Conservation (phyloP, 2,329 filamentous ascomycete genomes). For the Drechslerella stenobrocha region DNA sequence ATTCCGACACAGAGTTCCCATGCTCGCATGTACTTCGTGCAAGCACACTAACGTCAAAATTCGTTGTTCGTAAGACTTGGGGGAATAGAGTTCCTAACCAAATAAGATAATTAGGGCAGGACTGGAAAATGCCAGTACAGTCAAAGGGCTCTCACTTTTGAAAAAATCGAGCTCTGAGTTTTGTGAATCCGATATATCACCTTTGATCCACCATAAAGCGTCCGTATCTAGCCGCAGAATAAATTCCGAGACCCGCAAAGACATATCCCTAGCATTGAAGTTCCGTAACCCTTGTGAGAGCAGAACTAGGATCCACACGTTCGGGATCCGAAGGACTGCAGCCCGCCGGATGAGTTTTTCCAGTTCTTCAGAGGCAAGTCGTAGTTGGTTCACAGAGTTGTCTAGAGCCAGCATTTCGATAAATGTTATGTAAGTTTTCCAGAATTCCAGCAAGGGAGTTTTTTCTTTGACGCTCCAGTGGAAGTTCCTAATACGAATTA, state of each 20-base stretch:
- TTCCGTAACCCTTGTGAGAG: slow-evolving; percentile 49
- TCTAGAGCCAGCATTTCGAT: slow-evolving; percentile 52
- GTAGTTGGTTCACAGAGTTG: slow-evolving; percentile 52
- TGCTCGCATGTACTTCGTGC: slow-evolving; percentile 25
- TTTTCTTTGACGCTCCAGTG: slow-evolving; percentile 23
- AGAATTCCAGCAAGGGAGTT: slow-evolving; percentile 25
- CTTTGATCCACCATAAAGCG: slow-evolving; percentile 35
- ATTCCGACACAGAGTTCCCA: slow-evolving; percentile 28
- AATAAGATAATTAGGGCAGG: neutral
- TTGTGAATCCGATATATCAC: neutral
- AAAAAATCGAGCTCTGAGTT: slow-evolving; percentile 27
- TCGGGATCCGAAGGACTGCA: slow-evolving; percentile 21
- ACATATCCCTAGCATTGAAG: slow-evolving; percentile 48
- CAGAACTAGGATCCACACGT: slow-evolving; percentile 51
- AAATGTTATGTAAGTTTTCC: slow-evolving; percentile 52
- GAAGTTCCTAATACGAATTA: slow-evolving; percentile 15
- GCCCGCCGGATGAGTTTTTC: slow-evolving; percentile 30
- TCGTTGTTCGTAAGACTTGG: slow-evolving; percentile 31
- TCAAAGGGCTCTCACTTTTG: slow-evolving; percentile 10
- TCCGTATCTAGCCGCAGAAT: slow-evolving; percentile 19
- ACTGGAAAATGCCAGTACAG: neutral
- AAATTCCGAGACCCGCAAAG: slow-evolving; percentile 35
- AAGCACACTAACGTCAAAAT: slow-evolving; percentile 40
- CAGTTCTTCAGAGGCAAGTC: slow-evolving; percentile 50
- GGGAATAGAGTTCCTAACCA: slow-evolving; percentile 21